Evolutionary conservation across 306 rosid species (phyloP).

Genomic region (Cucumis melo): DNA sequence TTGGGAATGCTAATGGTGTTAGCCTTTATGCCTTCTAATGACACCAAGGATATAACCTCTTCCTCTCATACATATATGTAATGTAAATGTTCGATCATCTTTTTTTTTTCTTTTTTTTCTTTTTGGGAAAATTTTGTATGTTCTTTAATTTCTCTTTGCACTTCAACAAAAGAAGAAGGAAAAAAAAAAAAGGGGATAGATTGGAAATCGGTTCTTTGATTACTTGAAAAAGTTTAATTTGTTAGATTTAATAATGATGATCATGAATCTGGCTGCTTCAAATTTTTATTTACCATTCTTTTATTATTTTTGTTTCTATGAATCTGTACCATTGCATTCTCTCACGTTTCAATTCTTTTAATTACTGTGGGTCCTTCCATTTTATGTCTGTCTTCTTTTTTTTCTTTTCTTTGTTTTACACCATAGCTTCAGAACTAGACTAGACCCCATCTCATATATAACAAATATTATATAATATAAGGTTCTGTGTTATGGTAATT

Average conservation of each 20-base stretch:
- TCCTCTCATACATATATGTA: constrained; percentile 22
- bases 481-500: too few species aligned
- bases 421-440: too few species aligned
- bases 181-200: not conserved
- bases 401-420: too few species aligned
- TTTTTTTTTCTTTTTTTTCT: not conserved
- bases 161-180: too few species aligned
- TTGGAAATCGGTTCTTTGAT: not conserved
- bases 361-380: too few species aligned
- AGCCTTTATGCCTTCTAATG: constrained; percentile 50
- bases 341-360: not conserved
- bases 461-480: too few species aligned
- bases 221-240: not conserved
- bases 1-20: constrained; percentile 31
- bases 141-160: not conserved
- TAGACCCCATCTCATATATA: too few species aligned
- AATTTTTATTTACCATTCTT: too few species aligned
- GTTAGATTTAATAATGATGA: not conserved
- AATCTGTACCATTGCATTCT: not conserved
- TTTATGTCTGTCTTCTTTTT: too few species aligned
- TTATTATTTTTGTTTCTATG: too few species aligned
- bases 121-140: not conserved
- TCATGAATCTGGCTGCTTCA: not conserved
- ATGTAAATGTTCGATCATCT: not conserved
- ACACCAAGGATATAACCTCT: constrained; percentile 16